Percentiles rank a stretch among this genome's conserved stretches.
Conservation (phyloP, 257 asterid genomes). For the Cynanchum wilfordii region DNA sequence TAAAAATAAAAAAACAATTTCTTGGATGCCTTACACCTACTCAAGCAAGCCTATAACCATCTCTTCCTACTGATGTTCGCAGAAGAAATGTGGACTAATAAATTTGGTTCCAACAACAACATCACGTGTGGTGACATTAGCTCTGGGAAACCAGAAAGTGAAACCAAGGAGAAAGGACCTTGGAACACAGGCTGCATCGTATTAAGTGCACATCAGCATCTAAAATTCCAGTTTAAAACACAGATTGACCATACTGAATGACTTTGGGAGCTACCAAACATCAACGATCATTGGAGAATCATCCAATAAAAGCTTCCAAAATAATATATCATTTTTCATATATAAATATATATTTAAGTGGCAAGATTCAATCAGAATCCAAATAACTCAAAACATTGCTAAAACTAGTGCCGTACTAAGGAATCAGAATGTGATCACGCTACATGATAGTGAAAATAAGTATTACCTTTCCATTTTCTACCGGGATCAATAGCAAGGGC, state of each 20-base stretch:
- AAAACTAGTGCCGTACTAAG: not conserved
- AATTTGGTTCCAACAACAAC: not conserved
- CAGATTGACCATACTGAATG: not conserved
- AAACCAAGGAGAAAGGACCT: not conserved
- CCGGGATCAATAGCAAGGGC: constrained; percentile 98
- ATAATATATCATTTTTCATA: too few relatives aligned
- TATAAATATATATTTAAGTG: not conserved
- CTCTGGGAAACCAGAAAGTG: not conserved
- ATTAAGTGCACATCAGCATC: not conserved
- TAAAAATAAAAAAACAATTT: not conserved
- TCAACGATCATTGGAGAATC: not conserved
- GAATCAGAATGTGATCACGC: not conserved
- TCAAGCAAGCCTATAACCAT: not conserved
- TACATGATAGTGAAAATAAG: not conserved
- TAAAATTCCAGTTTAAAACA: too few relatives aligned
- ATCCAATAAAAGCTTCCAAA: too few relatives aligned
- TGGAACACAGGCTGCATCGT: not conserved
- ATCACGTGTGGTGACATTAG: not conserved
- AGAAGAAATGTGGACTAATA: not conserved
- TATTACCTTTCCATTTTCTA: constrained; percentile 91
- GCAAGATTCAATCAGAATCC: not conserved
- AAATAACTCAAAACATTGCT: not conserved
- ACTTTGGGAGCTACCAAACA: not conserved
- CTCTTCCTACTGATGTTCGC: not conserved
- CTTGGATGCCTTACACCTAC: not conserved